Conservation (phyloP, 129 eudicot species). For the Helichrysum umbraculigerum region DNA sequence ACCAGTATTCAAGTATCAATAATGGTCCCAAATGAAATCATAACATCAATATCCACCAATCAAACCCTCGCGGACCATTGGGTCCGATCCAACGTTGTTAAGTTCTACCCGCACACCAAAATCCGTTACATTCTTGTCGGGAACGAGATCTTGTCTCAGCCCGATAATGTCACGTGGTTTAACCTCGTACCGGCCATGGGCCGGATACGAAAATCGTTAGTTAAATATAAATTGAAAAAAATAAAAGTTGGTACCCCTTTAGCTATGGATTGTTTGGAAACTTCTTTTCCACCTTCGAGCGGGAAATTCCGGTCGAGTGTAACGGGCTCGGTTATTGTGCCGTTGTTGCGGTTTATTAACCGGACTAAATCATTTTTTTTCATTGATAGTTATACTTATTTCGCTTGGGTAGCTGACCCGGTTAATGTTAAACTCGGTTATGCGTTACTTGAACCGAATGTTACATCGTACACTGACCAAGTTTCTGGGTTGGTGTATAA, state of each 20-base stretch:
- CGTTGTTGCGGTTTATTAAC: conserved; percentile 55
- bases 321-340: conserved; percentile 43
- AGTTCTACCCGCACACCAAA: conserved; percentile 60
- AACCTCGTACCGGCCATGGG: conserved; percentile 79
- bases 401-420: conserved; percentile 61
- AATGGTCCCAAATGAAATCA: conserved; percentile 73
- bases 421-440: conserved; percentile 49
- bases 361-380: conserved; percentile 70
- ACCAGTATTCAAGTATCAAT: conserved; percentile 66
- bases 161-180: conserved; percentile 52
- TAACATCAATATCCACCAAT: conserved; percentile 49
- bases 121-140: conserved; percentile 80
- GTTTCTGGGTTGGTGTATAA: conserved; percentile 48
- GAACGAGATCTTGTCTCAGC: conserved; percentile 64
- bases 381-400: conserved; percentile 65
- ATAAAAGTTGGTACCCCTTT: conserved; percentile 73
- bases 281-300: conserved; percentile 67
- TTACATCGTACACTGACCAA: conserved; percentile 49
- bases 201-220: conserved; percentile 43
- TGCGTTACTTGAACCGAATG: conserved; percentile 45
- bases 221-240: conserved; percentile 32
- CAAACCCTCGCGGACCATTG: conserved; percentile 69
- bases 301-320: conserved; percentile 59
- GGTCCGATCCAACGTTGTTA: conserved; percentile 57
- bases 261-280: conserved; percentile 61